These are phyloP conservation scores for Eucalyptus erythrocorys DNA, from an alignment of 345 rosid species.

Conservation along the genomic window DNA sequence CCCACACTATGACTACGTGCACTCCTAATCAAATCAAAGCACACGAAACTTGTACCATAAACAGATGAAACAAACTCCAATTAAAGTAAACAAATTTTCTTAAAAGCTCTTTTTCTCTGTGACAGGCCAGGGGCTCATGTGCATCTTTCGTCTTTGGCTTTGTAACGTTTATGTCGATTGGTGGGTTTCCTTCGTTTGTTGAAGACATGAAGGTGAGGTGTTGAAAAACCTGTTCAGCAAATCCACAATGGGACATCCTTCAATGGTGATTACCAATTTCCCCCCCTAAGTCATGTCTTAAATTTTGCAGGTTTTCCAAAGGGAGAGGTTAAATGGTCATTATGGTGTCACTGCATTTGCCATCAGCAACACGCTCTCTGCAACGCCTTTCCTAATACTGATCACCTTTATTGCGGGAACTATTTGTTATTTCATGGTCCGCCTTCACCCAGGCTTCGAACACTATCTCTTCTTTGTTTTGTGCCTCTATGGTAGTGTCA, in stretches of 20 bases:
- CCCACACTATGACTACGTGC: neutral
- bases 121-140: slow-evolving; percentile 90
- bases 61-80: neutral
- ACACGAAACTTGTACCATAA: neutral
- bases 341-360: slow-evolving; percentile 85
- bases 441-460: slow-evolving; percentile 70
- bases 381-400: slow-evolving; percentile 69
- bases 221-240: neutral
- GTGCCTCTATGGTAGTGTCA: slow-evolving; percentile 85
- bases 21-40: neutral
- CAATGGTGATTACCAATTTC: neutral
- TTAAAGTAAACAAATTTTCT: neutral
- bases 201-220: slow-evolving; percentile 83
- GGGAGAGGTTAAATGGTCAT: slow-evolving; percentile 93
- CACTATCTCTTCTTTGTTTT: slow-evolving; percentile 81
- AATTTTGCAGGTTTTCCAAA: slow-evolving; percentile 68
- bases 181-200: slow-evolving; percentile 94
- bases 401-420: slow-evolving; percentile 87
- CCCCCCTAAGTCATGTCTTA: neutral
- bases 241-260: neutral
- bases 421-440: slow-evolving; percentile 86
- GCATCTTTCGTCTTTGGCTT: slow-evolving; percentile 94
- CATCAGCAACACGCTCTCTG: slow-evolving; percentile 75
- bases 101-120: neutral
- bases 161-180: slow-evolving; percentile 96